Percentiles rank a stretch among this genome's conserved stretches.
These are phyloP conservation scores for Vigna reflexopilosa DNA, from an alignment of 306 rosid species.

Conservation along the genomic window DNA sequence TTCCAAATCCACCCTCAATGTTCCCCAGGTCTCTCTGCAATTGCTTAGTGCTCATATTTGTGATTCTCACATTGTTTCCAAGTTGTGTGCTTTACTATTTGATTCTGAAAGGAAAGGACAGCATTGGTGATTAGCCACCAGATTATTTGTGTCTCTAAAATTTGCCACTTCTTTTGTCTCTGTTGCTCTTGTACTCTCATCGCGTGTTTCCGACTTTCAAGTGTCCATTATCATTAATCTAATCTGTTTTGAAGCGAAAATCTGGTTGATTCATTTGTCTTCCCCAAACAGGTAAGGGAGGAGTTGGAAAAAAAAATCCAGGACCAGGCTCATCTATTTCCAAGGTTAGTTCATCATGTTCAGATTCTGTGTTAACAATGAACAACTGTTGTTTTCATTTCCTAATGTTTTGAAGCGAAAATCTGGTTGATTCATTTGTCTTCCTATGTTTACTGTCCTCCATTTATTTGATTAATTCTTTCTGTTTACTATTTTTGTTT, in stretches of 20 bases:
- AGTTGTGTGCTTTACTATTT: not conserved
- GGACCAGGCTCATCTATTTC: conserved; percentile 13
- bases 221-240: not conserved
- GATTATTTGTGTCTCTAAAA: not conserved
- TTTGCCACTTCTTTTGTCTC: not conserved
- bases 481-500: not conserved
- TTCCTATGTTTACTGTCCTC: not conserved
- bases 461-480: not conserved
- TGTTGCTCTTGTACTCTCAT: not conserved
- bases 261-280: conserved; percentile 27
- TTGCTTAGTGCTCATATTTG: conserved; percentile 3
- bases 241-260: not conserved
- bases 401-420: too few relatives aligned
- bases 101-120: not conserved
- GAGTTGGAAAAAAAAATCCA: conserved; percentile 53
- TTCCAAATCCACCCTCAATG: conserved; percentile 19
- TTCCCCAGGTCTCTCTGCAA: conserved; percentile 32
- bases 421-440: too few relatives aligned
- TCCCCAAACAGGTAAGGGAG: conserved; percentile 57
- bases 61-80: conserved; percentile 23
- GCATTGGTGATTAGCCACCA: not conserved
- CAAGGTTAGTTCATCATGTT: conserved; percentile 58
- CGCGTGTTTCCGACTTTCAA: not conserved
- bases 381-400: not conserved
- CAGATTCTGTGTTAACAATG: conserved; percentile 6